A percentile compares a stretch with the other conserved stretches of the same genome.
These are phyloP conservation scores for Amanita rimosa DNA, from an alignment of 768 basidiomycete species.

Conservation along the genomic window DNA sequence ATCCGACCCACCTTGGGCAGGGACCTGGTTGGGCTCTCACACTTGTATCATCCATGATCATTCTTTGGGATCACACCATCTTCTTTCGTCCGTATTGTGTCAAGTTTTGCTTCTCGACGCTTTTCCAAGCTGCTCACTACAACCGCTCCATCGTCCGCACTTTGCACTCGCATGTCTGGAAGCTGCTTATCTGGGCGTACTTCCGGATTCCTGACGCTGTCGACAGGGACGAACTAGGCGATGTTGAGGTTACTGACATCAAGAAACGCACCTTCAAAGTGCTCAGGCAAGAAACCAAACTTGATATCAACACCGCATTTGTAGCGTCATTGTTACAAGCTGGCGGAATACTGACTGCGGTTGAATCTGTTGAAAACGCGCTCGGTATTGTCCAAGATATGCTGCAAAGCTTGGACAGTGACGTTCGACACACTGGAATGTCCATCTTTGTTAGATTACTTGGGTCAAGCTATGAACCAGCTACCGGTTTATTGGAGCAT, in stretches of 20 bases:
- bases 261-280: constrained; percentile 25
- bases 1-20: constrained; percentile 7
- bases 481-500: neutral
- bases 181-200: constrained; percentile 46
- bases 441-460: constrained; percentile 6
- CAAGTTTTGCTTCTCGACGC: constrained; percentile 24
- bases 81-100: constrained; percentile 28
- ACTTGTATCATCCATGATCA: constrained; percentile 32
- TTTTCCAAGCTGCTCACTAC: constrained; percentile 22
- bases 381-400: constrained; percentile 7
- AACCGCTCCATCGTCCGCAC: constrained; percentile 21
- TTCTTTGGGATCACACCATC: constrained; percentile 31
- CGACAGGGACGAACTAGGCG: constrained; percentile 9
- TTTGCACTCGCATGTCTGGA: constrained; percentile 38
- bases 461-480: neutral
- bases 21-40: constrained; percentile 33
- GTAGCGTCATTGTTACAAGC: constrained; percentile 25
- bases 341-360: neutral
- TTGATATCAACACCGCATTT: constrained; percentile 32
- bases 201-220: constrained; percentile 22
- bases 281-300: constrained; percentile 34
- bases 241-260: constrained; percentile 7
- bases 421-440: constrained; percentile 1
- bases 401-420: constrained; percentile 5
- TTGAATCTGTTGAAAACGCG: constrained; percentile 3